A percentile compares a stretch with the other conserved stretches of the same genome.
These are phyloP conservation scores for Colletotrichum agaves DNA, from an alignment of 2,329 filamentous ascomycete genomes.

Conservation along the genomic window DNA sequence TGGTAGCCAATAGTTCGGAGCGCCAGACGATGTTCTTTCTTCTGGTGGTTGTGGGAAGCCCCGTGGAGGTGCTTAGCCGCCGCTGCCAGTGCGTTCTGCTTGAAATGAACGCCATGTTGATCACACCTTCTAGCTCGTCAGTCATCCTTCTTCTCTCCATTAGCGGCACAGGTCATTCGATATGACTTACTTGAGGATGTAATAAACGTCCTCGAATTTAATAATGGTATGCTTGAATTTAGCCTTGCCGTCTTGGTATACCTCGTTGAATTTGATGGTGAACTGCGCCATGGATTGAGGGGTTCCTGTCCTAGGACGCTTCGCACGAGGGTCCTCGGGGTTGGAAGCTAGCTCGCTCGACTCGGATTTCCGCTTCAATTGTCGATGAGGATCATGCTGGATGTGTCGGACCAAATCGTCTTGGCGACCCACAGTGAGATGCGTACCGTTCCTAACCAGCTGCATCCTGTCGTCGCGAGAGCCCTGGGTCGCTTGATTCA, in stretches of 20 bases:
- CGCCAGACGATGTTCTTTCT: conserved; percentile 28
- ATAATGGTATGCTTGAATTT: conserved; percentile 39
- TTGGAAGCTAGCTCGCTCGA: background rate
- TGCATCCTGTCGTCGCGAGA: background rate
- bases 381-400: conserved; percentile 1
- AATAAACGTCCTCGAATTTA: conserved; percentile 35
- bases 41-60: conserved; percentile 29
- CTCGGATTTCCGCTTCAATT: conserved; percentile 28
- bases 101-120: conserved; percentile 40
- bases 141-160: background rate
- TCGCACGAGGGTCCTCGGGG: background rate
- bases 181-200: conserved; percentile 34
- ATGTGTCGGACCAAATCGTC: conserved; percentile 13
- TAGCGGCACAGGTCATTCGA: background rate
- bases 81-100: conserved; percentile 30
- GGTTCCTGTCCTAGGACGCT: conserved; percentile 10
- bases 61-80: conserved; percentile 39
- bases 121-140: conserved; percentile 29
- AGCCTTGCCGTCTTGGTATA: conserved; percentile 39
- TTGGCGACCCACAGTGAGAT: background rate
- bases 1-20: conserved; percentile 35
- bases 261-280: conserved; percentile 39
- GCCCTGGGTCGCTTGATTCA: background rate
- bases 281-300: conserved; percentile 10
- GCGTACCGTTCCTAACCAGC: background rate